Evolutionary conservation across 306 rosid genomes (phyloP).

Genomic region (Fragaria nilgerrensis): DNA sequence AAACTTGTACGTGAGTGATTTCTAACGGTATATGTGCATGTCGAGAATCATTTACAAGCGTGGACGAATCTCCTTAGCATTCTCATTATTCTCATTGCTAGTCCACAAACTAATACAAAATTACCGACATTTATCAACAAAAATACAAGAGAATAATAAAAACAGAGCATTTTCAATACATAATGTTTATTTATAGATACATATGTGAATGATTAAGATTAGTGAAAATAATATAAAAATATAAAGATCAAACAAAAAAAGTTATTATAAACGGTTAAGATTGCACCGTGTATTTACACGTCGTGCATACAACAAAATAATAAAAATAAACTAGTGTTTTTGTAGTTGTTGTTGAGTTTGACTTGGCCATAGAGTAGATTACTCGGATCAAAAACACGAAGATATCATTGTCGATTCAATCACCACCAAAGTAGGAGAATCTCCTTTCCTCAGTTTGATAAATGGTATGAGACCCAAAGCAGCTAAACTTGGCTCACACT

Average conservation of each 20-base stretch:
- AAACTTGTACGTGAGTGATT: background rate
- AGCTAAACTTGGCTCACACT: background rate
- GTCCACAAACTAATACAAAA: background rate
- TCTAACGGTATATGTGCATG: no score
- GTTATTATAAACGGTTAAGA: no score
- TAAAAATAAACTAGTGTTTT: no score
- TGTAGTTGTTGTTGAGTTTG: background rate
- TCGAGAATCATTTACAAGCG: background rate
- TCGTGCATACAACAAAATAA: no score
- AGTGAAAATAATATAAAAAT: no score
- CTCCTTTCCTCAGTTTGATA: background rate
- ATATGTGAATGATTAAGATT: no score
- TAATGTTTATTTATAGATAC: no score
- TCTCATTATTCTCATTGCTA: background rate
- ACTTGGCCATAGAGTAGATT: background rate
- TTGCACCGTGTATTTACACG: no score
- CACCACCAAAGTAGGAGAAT: background rate
- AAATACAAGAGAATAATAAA: no score
- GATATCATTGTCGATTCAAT: background rate
- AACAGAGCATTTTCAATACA: no score
- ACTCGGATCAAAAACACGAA: background rate
- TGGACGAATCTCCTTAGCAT: background rate
- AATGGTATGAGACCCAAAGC: background rate
- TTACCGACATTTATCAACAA: no score
- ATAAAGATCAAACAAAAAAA: no score